Conservation (phyloP, 192 early-diverging fungal species). For the Spizellomyces sp. region DNA sequence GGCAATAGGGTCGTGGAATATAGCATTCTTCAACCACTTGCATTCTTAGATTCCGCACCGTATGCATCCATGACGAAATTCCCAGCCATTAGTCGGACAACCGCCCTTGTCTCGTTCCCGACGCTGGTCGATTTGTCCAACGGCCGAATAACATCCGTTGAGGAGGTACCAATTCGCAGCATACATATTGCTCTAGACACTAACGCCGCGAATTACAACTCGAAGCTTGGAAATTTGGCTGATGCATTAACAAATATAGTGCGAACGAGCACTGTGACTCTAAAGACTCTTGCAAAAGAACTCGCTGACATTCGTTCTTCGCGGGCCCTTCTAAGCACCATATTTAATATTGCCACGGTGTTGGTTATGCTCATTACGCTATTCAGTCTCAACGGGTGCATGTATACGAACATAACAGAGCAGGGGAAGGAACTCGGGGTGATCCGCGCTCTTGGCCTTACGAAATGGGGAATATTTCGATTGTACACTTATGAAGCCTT, state of each 20-base stretch:
- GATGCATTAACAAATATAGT: background rate
- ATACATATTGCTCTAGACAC: constrained; percentile 24
- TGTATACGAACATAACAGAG: constrained; percentile 37
- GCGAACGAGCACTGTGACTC: background rate
- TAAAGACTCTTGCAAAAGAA: constrained; percentile 14
- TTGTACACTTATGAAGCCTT: constrained; percentile 34
- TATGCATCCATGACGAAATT: constrained; percentile 24
- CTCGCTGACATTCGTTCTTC: constrained; percentile 11
- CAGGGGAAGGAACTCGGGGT: constrained; percentile 35
- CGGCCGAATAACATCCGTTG: constrained; percentile 14
- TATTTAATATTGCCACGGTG: constrained; percentile 32
- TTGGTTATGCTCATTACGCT: constrained; percentile 36
- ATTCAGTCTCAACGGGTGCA: constrained; percentile 33
- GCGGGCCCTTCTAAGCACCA: constrained; percentile 12
- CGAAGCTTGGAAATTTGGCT: background rate
- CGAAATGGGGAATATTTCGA: constrained; percentile 21
- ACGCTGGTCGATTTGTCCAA: constrained; percentile 26
- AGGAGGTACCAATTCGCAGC: constrained; percentile 17
- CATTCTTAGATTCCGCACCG: constrained; percentile 18
- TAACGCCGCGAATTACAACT: background rate
- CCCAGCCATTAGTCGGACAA: constrained; percentile 11
- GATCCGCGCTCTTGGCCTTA: constrained; percentile 26
- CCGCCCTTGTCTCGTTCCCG: constrained; percentile 32
- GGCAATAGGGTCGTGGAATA: background rate
- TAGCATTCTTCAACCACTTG: constrained; percentile 21